Evolutionary conservation across 2,329 filamentous ascomycete genomes (phyloP).

Genomic region (Epichloe brachyelytri): DNA sequence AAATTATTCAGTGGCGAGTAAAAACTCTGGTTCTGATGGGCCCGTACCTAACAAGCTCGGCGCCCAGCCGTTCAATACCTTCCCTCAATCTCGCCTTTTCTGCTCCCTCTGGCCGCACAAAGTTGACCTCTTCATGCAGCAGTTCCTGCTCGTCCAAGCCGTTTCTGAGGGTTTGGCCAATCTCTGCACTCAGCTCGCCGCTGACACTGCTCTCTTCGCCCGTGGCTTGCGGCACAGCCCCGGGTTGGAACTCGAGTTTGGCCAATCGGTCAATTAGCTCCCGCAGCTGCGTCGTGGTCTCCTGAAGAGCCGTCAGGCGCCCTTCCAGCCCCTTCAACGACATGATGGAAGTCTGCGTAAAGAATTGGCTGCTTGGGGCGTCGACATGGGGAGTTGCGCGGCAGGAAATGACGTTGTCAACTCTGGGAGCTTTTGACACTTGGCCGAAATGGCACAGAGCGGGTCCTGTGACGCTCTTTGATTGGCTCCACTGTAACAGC

Average conservation of each 20-base stretch:
- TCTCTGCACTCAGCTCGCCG: conserved; percentile 66
- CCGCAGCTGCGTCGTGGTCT: conserved; percentile 43
- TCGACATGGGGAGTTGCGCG: neutral
- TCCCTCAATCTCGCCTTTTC: conserved; percentile 55
- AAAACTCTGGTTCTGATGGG: too few relatives aligned
- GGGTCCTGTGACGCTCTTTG: neutral
- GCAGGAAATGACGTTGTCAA: neutral
- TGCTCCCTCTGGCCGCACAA: conserved; percentile 41
- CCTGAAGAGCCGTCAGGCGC: conserved; percentile 47
- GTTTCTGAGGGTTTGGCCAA: conserved; percentile 63
- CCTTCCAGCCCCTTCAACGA: conserved; percentile 49
- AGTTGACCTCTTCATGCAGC: conserved; percentile 63
- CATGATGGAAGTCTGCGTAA: conserved; percentile 21
- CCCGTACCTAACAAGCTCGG: conserved; percentile 57
- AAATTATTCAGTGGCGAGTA: neutral
- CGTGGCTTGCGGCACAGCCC: conserved; percentile 37
- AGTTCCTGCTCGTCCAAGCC: conserved; percentile 77
- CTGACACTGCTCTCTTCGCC: conserved; percentile 42
- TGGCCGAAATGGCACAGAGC: neutral
- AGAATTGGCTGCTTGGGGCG: neutral
- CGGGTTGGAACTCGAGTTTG: conserved; percentile 44
- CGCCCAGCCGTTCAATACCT: conserved; percentile 50
- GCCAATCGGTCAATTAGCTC: conserved; percentile 48
- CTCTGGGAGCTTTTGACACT: neutral
- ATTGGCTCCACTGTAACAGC: neutral